Conservation (phyloP, 78 protist genomes). For the Neovahlkampfia damariscottae region DNA sequence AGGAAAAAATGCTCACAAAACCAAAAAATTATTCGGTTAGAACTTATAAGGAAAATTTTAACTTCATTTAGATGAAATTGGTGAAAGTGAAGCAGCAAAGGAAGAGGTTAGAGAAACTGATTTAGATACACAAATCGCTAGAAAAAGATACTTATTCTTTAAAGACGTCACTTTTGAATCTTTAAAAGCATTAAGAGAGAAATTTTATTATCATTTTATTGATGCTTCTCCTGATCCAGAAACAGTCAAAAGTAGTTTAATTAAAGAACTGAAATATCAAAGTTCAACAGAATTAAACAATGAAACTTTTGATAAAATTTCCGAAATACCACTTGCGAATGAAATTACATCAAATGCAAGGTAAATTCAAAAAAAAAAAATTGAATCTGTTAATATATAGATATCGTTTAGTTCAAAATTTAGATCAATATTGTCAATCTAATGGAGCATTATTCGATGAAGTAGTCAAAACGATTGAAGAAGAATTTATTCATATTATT, state of each 20-base stretch:
- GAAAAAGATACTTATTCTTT: background rate
- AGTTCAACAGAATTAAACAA: background rate
- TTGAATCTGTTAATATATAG: too few species aligned
- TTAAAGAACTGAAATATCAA: background rate
- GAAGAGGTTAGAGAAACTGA: background rate
- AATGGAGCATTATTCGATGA: background rate
- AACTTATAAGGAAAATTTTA: background rate
- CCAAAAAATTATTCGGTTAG: background rate
- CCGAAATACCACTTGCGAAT: background rate
- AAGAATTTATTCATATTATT: constrained; percentile 1
- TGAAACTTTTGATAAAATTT: background rate
- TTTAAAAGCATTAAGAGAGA: background rate
- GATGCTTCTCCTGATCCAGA: background rate
- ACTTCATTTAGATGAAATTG: too few species aligned
- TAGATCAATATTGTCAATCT: background rate
- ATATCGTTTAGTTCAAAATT: background rate
- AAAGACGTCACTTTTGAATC: background rate
- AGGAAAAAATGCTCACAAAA: background rate
- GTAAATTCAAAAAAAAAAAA: too few species aligned
- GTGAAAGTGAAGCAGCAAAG: too few species aligned
- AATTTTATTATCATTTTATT: background rate
- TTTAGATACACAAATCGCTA: background rate
- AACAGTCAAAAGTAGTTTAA: background rate
- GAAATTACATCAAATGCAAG: background rate
- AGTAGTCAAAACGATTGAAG: background rate